Percentiles rank a stretch among this genome's conserved stretches.
These are phyloP conservation scores for Thelonectria rubi DNA, from an alignment of 2,329 filamentous ascomycete species.

Conservation along the genomic window DNA sequence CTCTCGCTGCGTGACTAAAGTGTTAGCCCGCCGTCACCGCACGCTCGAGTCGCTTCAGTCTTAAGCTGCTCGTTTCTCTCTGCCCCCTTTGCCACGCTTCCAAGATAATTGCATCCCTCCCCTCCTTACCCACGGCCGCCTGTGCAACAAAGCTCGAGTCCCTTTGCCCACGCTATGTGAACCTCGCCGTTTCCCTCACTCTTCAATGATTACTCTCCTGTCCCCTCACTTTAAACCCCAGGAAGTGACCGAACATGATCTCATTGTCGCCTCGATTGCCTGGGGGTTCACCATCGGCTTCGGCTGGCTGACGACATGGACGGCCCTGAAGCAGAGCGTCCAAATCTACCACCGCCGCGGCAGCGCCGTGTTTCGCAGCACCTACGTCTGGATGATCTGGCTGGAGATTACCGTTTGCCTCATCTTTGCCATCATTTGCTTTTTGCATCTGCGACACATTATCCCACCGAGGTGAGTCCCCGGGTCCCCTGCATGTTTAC, in stretches of 20 bases:
- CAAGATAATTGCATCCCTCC: neutral
- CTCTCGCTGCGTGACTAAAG: neutral
- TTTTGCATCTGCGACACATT: slow-evolving; percentile 35
- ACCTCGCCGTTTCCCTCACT: neutral
- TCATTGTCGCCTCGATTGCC: slow-evolving; percentile 45
- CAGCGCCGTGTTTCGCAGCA: slow-evolving; percentile 45
- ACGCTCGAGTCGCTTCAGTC: neutral
- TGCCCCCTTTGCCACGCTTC: neutral
- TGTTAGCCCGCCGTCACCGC: neutral
- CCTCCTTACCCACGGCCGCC: neutral
- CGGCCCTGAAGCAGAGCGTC: slow-evolving; percentile 33
- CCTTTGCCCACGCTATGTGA: slow-evolving; percentile 1
- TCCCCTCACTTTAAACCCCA: slow-evolving; percentile 35
- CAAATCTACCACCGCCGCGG: slow-evolving; percentile 45
- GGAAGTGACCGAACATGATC: slow-evolving; percentile 34
- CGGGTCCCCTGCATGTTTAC: neutral
- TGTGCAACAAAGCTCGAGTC: neutral
- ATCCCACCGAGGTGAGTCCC: slow-evolving; percentile 40
- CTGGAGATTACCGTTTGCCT: slow-evolving; percentile 54
- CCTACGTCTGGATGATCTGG: slow-evolving; percentile 60
- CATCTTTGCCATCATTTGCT: slow-evolving; percentile 51
- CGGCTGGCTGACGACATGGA: slow-evolving; percentile 52
- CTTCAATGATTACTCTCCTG: slow-evolving; percentile 37
- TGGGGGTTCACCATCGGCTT: slow-evolving; percentile 53
- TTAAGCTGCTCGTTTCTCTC: neutral